A percentile compares a stretch with the other conserved stretches of the same genome.
Conservation (phyloP, 768 basidiomycete genomes). For the Paxillus rubicundulus region DNA sequence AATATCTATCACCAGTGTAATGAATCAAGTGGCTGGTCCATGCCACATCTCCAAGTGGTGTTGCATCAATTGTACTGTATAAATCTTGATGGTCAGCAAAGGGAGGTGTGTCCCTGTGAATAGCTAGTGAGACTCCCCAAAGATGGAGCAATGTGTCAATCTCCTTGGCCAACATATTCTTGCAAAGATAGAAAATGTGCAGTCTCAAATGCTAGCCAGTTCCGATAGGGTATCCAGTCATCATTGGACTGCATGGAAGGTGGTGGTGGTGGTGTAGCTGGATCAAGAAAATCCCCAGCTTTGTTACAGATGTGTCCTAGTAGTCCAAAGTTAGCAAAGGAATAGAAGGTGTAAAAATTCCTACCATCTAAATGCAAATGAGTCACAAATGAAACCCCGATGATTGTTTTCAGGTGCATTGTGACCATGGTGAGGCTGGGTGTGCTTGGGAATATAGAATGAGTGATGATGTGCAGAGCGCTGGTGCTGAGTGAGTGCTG, state of each 20-base stretch:
- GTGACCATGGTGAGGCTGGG: too few species aligned
- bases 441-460: too few species aligned
- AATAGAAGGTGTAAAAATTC: too few species aligned
- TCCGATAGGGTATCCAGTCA: conserved; percentile 20
- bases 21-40: conserved; percentile 34
- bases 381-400: background rate
- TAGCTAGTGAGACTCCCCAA: conserved; percentile 8
- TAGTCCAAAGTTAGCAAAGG: too few species aligned
- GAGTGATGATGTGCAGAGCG: too few species aligned
- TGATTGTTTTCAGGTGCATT: too few species aligned
- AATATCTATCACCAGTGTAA: conserved; percentile 19
- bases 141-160: conserved; percentile 16
- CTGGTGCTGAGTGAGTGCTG: too few species aligned
- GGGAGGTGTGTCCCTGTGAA: conserved; percentile 20
- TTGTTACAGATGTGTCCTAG: too few species aligned
- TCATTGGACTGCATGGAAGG: background rate
- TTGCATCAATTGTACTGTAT: conserved; percentile 34
- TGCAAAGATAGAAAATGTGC: conserved; percentile 22
- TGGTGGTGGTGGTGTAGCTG: background rate
- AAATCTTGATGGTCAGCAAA: conserved; percentile 33
- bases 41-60: conserved; percentile 32
- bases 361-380: background rate
- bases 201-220: conserved; percentile 17
- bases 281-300: background rate
- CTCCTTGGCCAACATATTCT: conserved; percentile 19